These are phyloP conservation scores for Suillus discolor DNA, from an alignment of 768 basidiomycete species.

Conservation along the genomic window DNA sequence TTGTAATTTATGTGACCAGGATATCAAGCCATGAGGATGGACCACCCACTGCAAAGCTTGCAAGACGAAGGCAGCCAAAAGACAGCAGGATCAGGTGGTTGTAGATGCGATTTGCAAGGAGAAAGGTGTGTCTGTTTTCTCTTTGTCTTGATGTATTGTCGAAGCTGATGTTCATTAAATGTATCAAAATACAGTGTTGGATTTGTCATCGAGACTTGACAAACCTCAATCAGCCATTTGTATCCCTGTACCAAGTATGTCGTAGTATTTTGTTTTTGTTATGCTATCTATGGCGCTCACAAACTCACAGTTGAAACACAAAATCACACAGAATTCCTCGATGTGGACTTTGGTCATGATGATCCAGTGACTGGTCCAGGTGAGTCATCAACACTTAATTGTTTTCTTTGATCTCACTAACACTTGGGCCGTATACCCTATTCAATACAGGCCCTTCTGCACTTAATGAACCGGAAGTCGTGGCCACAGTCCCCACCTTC, in stretches of 20 bases:
- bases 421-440: neutral
- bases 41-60: neutral
- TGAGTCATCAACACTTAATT: neutral
- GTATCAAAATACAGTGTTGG: neutral
- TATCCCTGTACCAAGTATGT: neutral
- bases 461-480: neutral
- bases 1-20: neutral
- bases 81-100: neutral
- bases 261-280: neutral
- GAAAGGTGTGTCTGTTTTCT: neutral
- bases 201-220: neutral
- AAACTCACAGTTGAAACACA: neutral
- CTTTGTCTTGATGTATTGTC: neutral
- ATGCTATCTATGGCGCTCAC: neutral
- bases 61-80: neutral
- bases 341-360: neutral
- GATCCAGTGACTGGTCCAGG: neutral
- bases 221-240: neutral
- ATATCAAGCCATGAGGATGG: neutral
- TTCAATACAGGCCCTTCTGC: neutral
- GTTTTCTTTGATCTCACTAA: neutral
- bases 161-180: constrained; percentile 1
- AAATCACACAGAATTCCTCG: neutral
- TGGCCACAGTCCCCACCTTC: neutral
- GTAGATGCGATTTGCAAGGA: neutral